Base-by-base conservation (phyloP, 495 filamentous ascomycete species). In the Paragyromitra xinjiangensis region DNA sequence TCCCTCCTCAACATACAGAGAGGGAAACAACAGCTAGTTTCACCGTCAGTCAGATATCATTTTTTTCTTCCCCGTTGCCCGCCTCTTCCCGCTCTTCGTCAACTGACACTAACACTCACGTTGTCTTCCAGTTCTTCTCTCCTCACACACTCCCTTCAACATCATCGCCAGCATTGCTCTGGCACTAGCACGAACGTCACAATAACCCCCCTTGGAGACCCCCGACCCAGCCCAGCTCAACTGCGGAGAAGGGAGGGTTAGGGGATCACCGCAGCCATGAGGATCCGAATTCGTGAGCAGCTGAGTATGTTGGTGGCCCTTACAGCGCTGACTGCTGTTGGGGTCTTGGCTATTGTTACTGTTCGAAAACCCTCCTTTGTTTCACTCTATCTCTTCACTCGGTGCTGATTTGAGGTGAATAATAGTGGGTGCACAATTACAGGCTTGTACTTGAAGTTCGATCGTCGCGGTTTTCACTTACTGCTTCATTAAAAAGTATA, bases 401-500 rank as follows among this genome's bases (percentile, higher is more conserved):
- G 26, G 48, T 24, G 24, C 67, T 64, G 44, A 40, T 26, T 65
- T 62, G 40, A 44, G 29, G 19, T 59, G 66, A 51, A 42, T 62
- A 62, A 48, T 62, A 83, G 85, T 88, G 90, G 89, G 81, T 88
- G 44, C 89, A 89, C 44, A 91, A 89, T 77, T 88, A 89, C 78
- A 83, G 85, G 50, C 89, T 91, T 67, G 88, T 92, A 14, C 85
- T 91, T 0, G 84, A 81, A 55, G 86, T 91, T 64, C 64, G 81
- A 2, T 75, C 81, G 62, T 83, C 82, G 22, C 73, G 81, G 51
- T 81, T 97, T 40, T 84, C 91, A 37, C 87, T 97, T 63, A 92
- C 92, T 1, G 94, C 94, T 16, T 92, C 91, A 12, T 88, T 97
- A 81, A 97, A 97, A 83, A 90, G 94, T 34, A 89, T 91, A 24